phyloP scores from a whole-genome alignment of 2,329 filamentous ascomycete species.

The Trichoderma atrobrunneum region DNA sequence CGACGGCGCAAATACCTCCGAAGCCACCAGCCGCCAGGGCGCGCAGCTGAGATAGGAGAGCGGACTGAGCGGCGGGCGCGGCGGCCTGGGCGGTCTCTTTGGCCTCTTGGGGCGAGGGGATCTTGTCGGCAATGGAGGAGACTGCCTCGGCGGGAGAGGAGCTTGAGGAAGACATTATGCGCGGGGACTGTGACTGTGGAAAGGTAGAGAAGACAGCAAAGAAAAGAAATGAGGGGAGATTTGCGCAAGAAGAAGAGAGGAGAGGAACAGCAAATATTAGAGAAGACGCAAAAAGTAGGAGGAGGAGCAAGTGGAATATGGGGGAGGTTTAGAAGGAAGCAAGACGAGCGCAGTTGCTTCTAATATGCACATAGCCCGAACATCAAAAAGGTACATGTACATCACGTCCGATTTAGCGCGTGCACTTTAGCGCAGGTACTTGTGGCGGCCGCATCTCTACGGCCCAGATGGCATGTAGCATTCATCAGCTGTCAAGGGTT shows the following conservation, averaged over 20 bases:
- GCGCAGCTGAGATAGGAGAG: conserved; percentile 57
- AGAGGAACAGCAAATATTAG: background rate
- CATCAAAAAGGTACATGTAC: background rate
- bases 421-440: background rate
- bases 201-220: background rate
- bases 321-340: background rate
- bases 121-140: conserved; percentile 37
- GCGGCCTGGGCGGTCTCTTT: conserved; percentile 20
- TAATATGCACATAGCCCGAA: conserved; percentile 11
- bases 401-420: background rate
- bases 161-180: conserved; percentile 19
- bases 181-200: background rate
- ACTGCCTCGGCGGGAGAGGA: conserved; percentile 20
- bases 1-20: conserved; percentile 87
- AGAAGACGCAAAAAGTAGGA: background rate
- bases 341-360: background rate
- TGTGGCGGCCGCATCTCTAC: background rate
- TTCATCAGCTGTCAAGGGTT: background rate
- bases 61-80: conserved; percentile 29
- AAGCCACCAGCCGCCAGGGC: conserved; percentile 88
- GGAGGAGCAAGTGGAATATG: background rate
- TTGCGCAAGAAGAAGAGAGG: background rate
- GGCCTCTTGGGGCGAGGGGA: conserved; percentile 44
- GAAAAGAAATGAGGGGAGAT: background rate
- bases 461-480: background rate